Evolutionary conservation across 768 basidiomycete species (phyloP), one percentile per base, ranked within the genome.

Genomic region (Leccinellum albellum): DNA sequence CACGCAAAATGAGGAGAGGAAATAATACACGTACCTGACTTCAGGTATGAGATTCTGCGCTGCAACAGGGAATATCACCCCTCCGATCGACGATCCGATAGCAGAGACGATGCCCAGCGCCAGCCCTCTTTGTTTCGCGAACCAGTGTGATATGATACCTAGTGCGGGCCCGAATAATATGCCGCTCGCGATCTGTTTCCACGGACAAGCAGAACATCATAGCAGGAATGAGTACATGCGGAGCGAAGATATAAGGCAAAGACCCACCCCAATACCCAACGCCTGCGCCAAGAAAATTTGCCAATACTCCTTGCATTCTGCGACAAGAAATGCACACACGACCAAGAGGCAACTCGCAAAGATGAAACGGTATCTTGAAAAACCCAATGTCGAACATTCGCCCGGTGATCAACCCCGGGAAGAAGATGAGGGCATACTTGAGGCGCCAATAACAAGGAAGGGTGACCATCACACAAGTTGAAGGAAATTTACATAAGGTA

Each of bases 211-310:
- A 23, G n/a, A 29, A 20, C 10, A 51, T 17, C 32, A 50, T 12
- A 2, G 3, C n/a, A 20, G 5, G 17, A 40, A 35, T 53, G 31
- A 52, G 51, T 40, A 23, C 13, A 61, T 35, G 20, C 4, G 13
- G 8, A 13, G 31, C 13, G 17, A 14, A 4, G 23, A 8, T 17
- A 13, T 0, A 13, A 10, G 20, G 32, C 15, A 6, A 4, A 0
- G 4, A 72, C 85, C 57, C 56, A 88, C 83, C 21, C 89, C 89
- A 14, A 84, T 70, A 0, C 79, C 79, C 35, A 91, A 62, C 0
- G 89, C 89, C 67, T 91, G 89, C 57, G 82, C 89, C 1, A 91
- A 76, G 23, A 91, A 63, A 62, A 91, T 86, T 6, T 91, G 87
- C 90, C 89, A 91, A 64, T 85, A 91, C 55, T 78, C 57, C 12